Percentiles rank a stretch among this genome's conserved stretches.
phyloP scores from a whole-genome alignment of 1,139 yeast genomes.

The Taiozyma sp. region DNA sequence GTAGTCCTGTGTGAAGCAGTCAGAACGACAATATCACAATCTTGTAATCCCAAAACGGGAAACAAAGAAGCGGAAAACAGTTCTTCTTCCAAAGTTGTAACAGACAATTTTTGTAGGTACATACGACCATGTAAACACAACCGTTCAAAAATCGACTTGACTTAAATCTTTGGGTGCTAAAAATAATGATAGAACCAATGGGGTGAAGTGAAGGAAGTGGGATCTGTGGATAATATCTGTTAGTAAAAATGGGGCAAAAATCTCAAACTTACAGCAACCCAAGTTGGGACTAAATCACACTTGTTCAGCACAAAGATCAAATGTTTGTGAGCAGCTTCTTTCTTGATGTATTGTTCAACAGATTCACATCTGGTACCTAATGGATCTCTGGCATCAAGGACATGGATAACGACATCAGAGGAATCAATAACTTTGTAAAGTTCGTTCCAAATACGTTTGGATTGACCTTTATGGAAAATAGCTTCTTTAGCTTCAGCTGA shows the following conservation, averaged over 20 bases:
- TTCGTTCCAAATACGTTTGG: conserved; percentile 98
- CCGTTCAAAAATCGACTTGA: conserved; percentile 55
- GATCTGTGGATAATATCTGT: conserved; percentile 4
- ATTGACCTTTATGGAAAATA: conserved; percentile 94
- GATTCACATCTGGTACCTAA: conserved; percentile 91
- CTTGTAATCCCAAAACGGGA: conserved; percentile 31
- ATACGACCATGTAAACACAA: conserved; percentile 5
- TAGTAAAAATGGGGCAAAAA: conserved; percentile 11
- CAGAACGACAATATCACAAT: conserved; percentile 21
- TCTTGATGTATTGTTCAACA: conserved; percentile 87
- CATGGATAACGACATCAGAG: conserved; percentile 94
- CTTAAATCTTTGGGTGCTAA: conserved; percentile 39
- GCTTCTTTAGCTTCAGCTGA: conserved; percentile 91
- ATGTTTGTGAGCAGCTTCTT: conserved; percentile 96
- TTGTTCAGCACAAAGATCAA: conserved; percentile 91
- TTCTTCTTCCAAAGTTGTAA: conserved; percentile 94
- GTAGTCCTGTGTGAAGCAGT: conserved; percentile 19
- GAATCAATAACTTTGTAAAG: conserved; percentile 95
- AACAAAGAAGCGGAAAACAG: conserved; percentile 47
- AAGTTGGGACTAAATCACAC: conserved; percentile 97
- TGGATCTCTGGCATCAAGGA: conserved; percentile 96
- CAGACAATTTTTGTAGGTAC: conserved; percentile 58
- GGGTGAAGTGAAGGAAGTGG: conserved; percentile 7
- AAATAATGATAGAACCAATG: neutral
- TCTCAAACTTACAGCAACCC: conserved; percentile 92